A percentile compares a stretch with the other conserved stretches of the same genome.
Conservation (phyloP, 2,329 filamentous ascomycete species). For the Paracorniculantispora psalliotae region DNA sequence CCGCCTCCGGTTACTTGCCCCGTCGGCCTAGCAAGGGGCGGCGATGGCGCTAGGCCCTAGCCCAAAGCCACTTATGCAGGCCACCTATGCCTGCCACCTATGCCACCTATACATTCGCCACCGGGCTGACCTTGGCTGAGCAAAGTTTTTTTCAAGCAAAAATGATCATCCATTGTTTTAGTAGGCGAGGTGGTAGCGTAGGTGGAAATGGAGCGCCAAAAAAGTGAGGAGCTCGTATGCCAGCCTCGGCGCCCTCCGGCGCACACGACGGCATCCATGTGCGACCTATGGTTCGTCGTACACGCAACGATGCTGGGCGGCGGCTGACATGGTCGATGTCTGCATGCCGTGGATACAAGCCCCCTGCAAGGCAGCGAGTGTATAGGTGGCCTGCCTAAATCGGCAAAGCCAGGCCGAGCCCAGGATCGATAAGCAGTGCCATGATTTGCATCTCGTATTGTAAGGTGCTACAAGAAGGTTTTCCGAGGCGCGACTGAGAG, state of each 20-base stretch:
- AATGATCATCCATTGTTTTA: not conserved
- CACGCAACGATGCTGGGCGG: not conserved
- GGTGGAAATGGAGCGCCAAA: not conserved
- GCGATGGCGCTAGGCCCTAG: slow-evolving; percentile 3
- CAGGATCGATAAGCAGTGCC: not conserved
- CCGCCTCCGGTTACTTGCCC: not conserved
- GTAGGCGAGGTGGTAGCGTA: not conserved
- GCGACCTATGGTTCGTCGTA: not conserved
- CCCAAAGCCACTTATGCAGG: slow-evolving; percentile 5
- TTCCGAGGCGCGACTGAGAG: no score
- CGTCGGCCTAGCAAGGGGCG: not conserved
- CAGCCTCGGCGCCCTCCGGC: not conserved
- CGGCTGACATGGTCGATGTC: not conserved
- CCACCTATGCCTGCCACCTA: slow-evolving; percentile 6
- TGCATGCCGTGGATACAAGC: not conserved
- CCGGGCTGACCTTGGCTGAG: not conserved
- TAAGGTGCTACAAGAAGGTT: no score
- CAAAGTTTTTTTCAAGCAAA: not conserved
- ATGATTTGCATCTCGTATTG: not conserved
- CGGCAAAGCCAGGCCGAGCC: not conserved
- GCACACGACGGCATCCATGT: not conserved
- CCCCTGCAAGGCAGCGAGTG: slow-evolving; percentile 9
- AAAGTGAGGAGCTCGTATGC: not conserved
- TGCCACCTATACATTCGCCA: slow-evolving; percentile 4
- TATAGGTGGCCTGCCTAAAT: slow-evolving; percentile 11